Conservation (phyloP, 2,329 filamentous ascomycete species). For the Magnaporthales sp. region DNA sequence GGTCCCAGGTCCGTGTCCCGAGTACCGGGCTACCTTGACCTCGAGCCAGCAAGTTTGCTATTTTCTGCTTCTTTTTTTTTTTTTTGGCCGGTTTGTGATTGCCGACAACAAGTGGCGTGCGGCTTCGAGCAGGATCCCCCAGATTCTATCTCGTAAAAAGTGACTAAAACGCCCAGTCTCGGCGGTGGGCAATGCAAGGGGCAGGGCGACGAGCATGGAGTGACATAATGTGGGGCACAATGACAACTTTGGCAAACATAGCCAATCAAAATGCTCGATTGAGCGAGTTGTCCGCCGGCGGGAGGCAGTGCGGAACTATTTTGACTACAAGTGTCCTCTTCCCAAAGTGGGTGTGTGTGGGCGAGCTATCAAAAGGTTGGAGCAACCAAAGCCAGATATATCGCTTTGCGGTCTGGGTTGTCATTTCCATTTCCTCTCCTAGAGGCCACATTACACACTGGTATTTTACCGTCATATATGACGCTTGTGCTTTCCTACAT, state of each 20-base stretch:
- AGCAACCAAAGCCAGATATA: not conserved
- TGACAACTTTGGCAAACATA: not conserved
- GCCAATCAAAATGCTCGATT: not conserved
- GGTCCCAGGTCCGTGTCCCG: too few relatives aligned
- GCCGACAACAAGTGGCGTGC: not conserved
- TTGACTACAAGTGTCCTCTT: slow-evolving; percentile 1
- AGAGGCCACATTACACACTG: not conserved
- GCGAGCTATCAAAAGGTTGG: not conserved
- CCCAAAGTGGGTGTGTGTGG: not conserved
- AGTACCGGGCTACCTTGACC: too few relatives aligned
- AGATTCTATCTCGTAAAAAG: not conserved
- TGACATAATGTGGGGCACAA: not conserved
- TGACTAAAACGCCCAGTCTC: not conserved
- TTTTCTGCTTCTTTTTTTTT: too few relatives aligned
- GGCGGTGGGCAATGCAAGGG: not conserved
- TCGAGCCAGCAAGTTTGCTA: too few relatives aligned
- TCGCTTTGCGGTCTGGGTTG: not conserved
- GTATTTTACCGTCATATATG: not conserved
- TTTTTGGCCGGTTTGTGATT: not conserved
- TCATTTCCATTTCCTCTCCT: not conserved
- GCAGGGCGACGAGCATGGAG: not conserved
- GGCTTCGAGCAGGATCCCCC: not conserved
- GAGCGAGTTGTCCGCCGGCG: not conserved
- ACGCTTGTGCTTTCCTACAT: not conserved
- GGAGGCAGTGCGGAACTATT: not conserved